Evolutionary conservation across 2,329 filamentous ascomycete genomes (phyloP).

Genomic region (Ophiostoma himal-ulmi): DNA sequence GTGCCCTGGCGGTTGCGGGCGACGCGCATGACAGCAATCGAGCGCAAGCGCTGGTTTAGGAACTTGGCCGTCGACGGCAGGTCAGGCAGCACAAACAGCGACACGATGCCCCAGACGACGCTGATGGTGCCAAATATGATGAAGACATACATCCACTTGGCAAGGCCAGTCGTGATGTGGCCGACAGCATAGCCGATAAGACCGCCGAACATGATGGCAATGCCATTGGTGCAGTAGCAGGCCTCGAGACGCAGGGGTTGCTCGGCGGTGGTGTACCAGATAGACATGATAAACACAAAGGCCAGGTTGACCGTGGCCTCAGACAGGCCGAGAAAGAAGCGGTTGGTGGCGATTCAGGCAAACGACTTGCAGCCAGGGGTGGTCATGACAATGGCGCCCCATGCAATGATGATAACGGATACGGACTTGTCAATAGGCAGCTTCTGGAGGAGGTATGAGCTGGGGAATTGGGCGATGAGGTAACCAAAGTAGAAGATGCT

Average conservation of each 20-base stretch:
- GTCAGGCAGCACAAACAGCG: constrained; percentile 46
- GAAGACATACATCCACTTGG: constrained; percentile 37
- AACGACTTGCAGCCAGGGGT: constrained; percentile 50
- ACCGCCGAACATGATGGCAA: constrained; percentile 35
- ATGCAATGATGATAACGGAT: constrained; percentile 48
- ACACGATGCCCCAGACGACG: constrained; percentile 41
- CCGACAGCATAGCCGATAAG: constrained; percentile 28
- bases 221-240: constrained; percentile 55
- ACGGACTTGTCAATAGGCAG: constrained; percentile 36
- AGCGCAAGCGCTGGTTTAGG: constrained; percentile 45
- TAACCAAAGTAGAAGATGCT: constrained; percentile 23
- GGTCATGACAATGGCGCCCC: constrained; percentile 45
- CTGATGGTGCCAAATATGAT: constrained; percentile 49
- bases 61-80: constrained; percentile 51
- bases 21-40: constrained; percentile 50
- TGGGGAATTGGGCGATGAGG: constrained; percentile 30
- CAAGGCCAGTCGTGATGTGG: constrained; percentile 28
- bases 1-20: constrained; percentile 53
- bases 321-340: constrained; percentile 58
- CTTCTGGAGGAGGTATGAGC: constrained; percentile 32
- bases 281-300: constrained; percentile 59
- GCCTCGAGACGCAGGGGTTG: constrained; percentile 56
- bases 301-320: constrained; percentile 46
- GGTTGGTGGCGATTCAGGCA: constrained; percentile 47
- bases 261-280: constrained; percentile 59